These are phyloP conservation scores for Colletotrichum sojae DNA, from an alignment of 2,329 filamentous ascomycete species.

Conservation along the genomic window DNA sequence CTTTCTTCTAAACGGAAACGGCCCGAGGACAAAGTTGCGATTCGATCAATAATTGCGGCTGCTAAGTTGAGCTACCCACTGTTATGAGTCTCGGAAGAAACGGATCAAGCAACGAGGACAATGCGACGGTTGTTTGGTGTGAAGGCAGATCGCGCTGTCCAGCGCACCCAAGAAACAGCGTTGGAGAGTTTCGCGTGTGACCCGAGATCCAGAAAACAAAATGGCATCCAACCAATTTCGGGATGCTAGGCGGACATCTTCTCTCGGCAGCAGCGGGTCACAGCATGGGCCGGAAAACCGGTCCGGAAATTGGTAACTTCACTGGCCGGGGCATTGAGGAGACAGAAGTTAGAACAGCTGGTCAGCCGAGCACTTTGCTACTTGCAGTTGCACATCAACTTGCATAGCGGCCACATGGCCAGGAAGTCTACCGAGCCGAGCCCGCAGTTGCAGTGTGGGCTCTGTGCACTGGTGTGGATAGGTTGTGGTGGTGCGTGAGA, in stretches of 20 bases:
- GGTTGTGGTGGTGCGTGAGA: background rate
- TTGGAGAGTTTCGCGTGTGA: background rate
- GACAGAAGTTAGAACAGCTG: slow-evolving; percentile 13
- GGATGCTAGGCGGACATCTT: slow-evolving; percentile 10
- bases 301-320: slow-evolving; percentile 10
- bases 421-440: slow-evolving; percentile 22
- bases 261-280: slow-evolving; percentile 30
- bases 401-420: slow-evolving; percentile 27
- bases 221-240: background rate
- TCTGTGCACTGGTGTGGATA: background rate
- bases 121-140: slow-evolving; percentile 20
- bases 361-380: slow-evolving; percentile 24
- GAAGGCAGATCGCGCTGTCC: background rate
- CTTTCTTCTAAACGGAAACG: background rate
- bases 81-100: slow-evolving; percentile 29
- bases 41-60: background rate
- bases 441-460: slow-evolving; percentile 9
- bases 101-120: slow-evolving; percentile 25
- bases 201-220: background rate
- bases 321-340: background rate
- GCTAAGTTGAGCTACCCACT: background rate
- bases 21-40: slow-evolving; percentile 8
- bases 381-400: background rate
- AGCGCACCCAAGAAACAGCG: background rate
- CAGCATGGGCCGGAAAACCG: slow-evolving; percentile 26